Evolutionary conservation across 164 flowering plant genomes (phyloP).

Genomic region (Protea cynaroides): DNA sequence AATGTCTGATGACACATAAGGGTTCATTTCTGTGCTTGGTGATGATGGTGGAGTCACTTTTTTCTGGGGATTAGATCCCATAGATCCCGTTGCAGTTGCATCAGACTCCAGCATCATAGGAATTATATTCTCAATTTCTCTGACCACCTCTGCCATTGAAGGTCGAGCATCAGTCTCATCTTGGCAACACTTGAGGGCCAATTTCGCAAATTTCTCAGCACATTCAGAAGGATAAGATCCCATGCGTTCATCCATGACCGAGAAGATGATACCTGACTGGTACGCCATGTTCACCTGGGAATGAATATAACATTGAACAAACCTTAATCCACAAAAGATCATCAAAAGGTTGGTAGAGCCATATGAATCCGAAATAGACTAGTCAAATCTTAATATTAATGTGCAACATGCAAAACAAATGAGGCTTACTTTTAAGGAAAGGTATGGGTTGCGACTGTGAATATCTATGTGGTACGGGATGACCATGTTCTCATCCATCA

Average conservation of each 20-base stretch:
- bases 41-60: not conserved
- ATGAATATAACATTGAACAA: not conserved
- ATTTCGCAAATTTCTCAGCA: constrained; percentile 40
- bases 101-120: constrained; percentile 25
- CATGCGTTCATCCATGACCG: constrained; percentile 48
- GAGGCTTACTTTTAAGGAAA: too few relatives aligned
- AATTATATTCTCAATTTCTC: constrained; percentile 56
- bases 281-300: constrained; percentile 46
- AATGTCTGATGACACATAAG: constrained; percentile 12
- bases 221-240: constrained; percentile 60
- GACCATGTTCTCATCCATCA: too few relatives aligned
- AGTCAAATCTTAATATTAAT: too few relatives aligned
- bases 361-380: too few relatives aligned
- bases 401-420: too few relatives aligned
- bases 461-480: too few relatives aligned
- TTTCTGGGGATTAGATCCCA: not conserved
- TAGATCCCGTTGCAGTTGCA: not conserved
- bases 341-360: too few relatives aligned
- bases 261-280: constrained; percentile 50
- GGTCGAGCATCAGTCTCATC: constrained; percentile 55
- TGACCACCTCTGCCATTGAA: constrained; percentile 58
- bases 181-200: constrained; percentile 58
- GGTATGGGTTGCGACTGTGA: too few relatives aligned
- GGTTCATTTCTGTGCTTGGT: not conserved
- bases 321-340: not conserved